Base-by-base conservation (phyloP, 345 rosid genomes). In the Nasturtium officinale region DNA sequence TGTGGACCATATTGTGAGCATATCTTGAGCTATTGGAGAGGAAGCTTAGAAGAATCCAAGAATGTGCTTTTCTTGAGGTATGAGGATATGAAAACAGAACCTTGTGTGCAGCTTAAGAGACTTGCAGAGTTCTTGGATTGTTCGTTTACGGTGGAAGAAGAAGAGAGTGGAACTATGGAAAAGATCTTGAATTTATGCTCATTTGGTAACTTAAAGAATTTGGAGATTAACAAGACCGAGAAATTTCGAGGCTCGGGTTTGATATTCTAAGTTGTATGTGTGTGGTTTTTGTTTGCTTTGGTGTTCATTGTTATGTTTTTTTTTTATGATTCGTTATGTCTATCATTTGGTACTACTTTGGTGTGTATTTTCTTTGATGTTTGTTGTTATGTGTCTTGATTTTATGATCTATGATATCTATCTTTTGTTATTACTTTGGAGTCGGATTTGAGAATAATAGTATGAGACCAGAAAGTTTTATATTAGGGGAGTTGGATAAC, bases 121-220 rank as follows among this genome's bases (percentile, higher is more conserved):
- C 72, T 79, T 65, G 76, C 83, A 0, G 70, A 70, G 52, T 82
- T 82, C 59, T 60, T 75, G 78, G 74, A 48, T 13, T 61, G 67
- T 47, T 55, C 69, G 18, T 67, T 74, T 35, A 46, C 78, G 0
- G 10, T 29, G 21, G 54, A 74, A 53, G 78, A 74, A 37, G 63
- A 58, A 21, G 33, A 66, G 9, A 37, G 25, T 0, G 78, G 73
- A 20, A 9, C 25, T 17, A 52, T 58, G 37, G 61, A 67, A 33
- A 15, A 75, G 54, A 67, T 75, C 12, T 26, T 75, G 1, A 26
- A 67, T 0, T 26, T 73, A 42, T 74, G 66, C 51, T 63, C 71
- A 0, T 35, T 74, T 8, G 0, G 11, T 55, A 65, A 35, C 40
- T 5, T 74, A 42, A 65, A 55, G 21, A 55, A 45, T 13, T 33